Evolutionary conservation across 305 asterid genomes (phyloP).

Genomic region (Rubia tinctorum): DNA sequence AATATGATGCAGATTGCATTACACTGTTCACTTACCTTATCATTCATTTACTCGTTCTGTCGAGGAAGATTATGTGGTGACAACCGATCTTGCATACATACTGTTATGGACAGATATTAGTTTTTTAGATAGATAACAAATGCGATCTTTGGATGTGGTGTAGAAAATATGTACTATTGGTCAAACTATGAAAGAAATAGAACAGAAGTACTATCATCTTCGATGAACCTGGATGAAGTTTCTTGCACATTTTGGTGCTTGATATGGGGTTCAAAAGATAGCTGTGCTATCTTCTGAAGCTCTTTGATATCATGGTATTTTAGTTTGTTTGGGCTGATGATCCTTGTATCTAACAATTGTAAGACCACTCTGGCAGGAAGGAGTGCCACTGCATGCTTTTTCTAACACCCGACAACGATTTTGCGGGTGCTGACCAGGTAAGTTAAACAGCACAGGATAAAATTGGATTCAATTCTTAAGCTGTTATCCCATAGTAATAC

Average conservation of each 20-base stretch:
- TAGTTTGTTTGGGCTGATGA: slow-evolving; percentile 7
- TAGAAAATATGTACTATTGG: too few species aligned
- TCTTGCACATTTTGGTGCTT: neutral
- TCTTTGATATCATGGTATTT: neutral
- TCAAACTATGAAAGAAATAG: neutral
- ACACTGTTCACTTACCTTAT: too few species aligned
- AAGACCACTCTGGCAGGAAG: too few species aligned
- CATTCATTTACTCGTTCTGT: slow-evolving; percentile 1
- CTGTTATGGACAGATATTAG: neutral
- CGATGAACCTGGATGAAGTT: neutral
- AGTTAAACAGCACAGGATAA: neutral
- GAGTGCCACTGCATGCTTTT: slow-evolving; percentile 99
- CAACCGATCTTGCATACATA: neutral
- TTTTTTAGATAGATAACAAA: too few species aligned
- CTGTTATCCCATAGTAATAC: neutral
- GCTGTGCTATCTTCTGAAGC: neutral
- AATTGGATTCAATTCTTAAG: neutral
- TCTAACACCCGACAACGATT: slow-evolving; percentile 84
- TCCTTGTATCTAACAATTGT: too few species aligned
- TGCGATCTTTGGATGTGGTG: too few species aligned
- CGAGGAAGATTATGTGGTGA: neutral
- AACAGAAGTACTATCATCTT: neutral
- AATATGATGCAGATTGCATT: too few species aligned
- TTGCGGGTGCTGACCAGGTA: slow-evolving; percentile 97
- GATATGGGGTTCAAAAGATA: neutral